A percentile compares a stretch with the other conserved stretches of the same genome.
Evolutionary conservation across 2,329 filamentous ascomycete genomes (phyloP).

Genomic region (Stagonosporopsis vannaccii): DNA sequence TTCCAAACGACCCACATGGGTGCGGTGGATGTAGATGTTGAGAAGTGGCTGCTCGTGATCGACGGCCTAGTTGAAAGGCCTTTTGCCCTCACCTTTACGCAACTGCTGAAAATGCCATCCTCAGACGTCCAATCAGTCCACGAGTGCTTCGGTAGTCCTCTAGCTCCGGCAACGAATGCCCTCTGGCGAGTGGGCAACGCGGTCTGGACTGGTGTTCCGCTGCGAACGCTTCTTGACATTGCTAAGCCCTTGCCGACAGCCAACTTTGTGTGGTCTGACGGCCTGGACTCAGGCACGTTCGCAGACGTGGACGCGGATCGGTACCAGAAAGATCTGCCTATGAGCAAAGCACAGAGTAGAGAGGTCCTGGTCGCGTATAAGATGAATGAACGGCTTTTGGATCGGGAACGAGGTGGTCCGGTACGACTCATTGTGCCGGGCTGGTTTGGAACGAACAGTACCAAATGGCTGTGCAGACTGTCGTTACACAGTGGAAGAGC

Average conservation of each 20-base stretch:
- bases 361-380: conserved; percentile 41
- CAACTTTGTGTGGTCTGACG: conserved; percentile 40
- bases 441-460: conserved; percentile 45
- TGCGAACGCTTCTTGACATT: conserved; percentile 29
- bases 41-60: conserved; percentile 39
- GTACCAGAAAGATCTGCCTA: conserved; percentile 44
- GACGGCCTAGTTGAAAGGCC: conserved; percentile 42
- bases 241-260: conserved; percentile 24
- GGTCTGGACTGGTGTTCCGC: conserved; percentile 44
- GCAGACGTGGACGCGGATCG: conserved; percentile 31
- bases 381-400: conserved; percentile 34
- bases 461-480: conserved; percentile 42
- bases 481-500: conserved; percentile 27
- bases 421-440: conserved; percentile 42
- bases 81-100: conserved; percentile 33
- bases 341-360: conserved; percentile 31
- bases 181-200: conserved; percentile 47
- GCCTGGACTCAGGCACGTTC: conserved; percentile 39
- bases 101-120: conserved; percentile 35
- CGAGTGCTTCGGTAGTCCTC: conserved; percentile 49
- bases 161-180: conserved; percentile 37
- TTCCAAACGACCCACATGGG: conserved; percentile 52
- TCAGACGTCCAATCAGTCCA: conserved; percentile 42
- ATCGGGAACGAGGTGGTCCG: conserved; percentile 36
- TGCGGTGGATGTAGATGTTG: conserved; percentile 35